Evolutionary conservation across 495 filamentous ascomycete species (phyloP), one percentile per base, ranked within the genome.

Genomic region (Penicillium waksmanii): DNA sequence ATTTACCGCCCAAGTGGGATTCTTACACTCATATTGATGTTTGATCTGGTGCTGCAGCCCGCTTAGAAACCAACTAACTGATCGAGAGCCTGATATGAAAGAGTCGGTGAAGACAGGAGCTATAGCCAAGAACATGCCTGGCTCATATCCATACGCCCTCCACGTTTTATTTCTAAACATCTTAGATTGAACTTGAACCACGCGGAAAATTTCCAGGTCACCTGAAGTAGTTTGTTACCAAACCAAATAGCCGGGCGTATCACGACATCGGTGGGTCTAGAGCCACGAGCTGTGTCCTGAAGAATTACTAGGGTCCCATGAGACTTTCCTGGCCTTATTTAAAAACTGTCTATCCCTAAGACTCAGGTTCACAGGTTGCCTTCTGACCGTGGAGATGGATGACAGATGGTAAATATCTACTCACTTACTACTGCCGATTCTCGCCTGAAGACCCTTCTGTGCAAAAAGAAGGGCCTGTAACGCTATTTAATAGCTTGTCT

Each of bases 11-110:
- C 12, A 8, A n/a, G 12, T 48, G 21, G 21, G 9, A 23, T 17
- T 17, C n/a, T 25, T 48, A 36, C 23, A 46, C 47, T 17, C 46
- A 38, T 33, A 33, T 51, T 52, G n/a, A 19, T 35, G 44, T 54
- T 42, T 47, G 23, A 47, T 10, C 60, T 35, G 38, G 31, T 15
- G 21, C 35, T 17, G 35, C 55, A 55, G 60, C 25, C 25, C 35
- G 23, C 12, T 48, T 60, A 47, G 19, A 53, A 60, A 57, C 36
- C 33, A 21, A 56, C 33, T n/a, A 23, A 40, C 6, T 31, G 19
- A 23, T 35, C 8, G 11, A 23, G 18, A 40, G 50, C 43, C 48
- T 1, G 15, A 21, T 23, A 40, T 31, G 10, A 19, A 56, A 57
- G 17, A 50, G 53, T 50, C 35, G 53, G 58, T 57, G 59, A 35